Evolutionary conservation across 2,329 filamentous ascomycete species (phyloP).

Genomic region (Colletotrichum sp.): DNA sequence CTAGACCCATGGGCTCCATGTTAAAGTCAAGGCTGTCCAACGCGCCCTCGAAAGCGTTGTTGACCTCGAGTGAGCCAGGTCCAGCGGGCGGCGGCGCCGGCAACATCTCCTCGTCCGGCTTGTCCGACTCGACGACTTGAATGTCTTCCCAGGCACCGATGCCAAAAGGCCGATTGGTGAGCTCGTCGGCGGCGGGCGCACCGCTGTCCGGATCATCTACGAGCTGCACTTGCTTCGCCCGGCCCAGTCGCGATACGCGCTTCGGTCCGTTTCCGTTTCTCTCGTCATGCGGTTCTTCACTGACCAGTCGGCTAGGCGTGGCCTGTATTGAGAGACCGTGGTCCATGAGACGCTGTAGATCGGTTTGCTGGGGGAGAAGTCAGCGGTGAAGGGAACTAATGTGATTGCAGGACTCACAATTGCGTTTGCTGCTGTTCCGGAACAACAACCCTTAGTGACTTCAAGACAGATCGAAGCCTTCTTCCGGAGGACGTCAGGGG

Average conservation of each 20-base stretch:
- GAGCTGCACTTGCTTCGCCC: slow-evolving; percentile 15
- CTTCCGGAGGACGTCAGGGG: slow-evolving; percentile 51
- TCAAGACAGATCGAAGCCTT: slow-evolving; percentile 56
- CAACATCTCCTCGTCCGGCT: background rate
- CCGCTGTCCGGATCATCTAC: slow-evolving; percentile 12
- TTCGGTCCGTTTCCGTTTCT: slow-evolving; percentile 4
- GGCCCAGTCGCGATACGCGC: slow-evolving; percentile 7
- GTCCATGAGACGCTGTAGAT: slow-evolving; percentile 57
- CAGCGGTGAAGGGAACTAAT: background rate
- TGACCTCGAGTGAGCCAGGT: slow-evolving; percentile 47
- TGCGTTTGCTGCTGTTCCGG: slow-evolving; percentile 54
- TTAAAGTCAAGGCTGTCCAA: slow-evolving; percentile 52
- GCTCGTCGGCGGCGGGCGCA: slow-evolving; percentile 8
- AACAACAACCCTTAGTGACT: slow-evolving; percentile 55
- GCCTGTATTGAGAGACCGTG: slow-evolving; percentile 42
- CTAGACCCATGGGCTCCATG: slow-evolving; percentile 48
- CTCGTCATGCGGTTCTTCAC: slow-evolving; percentile 25
- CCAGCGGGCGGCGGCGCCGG: slow-evolving; percentile 25
- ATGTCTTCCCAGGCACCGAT: slow-evolving; percentile 19
- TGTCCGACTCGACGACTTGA: slow-evolving; percentile 16
- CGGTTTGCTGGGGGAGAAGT: slow-evolving; percentile 34
- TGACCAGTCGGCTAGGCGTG: slow-evolving; percentile 35
- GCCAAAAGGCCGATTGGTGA: slow-evolving; percentile 19
- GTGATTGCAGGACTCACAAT: slow-evolving; percentile 25
- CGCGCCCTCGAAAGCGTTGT: slow-evolving; percentile 55